Percentiles rank a stretch among this genome's conserved stretches.
phyloP scores from a whole-genome alignment of 495 filamentous ascomycete species.

The Glutinoglossum americanum region DNA sequence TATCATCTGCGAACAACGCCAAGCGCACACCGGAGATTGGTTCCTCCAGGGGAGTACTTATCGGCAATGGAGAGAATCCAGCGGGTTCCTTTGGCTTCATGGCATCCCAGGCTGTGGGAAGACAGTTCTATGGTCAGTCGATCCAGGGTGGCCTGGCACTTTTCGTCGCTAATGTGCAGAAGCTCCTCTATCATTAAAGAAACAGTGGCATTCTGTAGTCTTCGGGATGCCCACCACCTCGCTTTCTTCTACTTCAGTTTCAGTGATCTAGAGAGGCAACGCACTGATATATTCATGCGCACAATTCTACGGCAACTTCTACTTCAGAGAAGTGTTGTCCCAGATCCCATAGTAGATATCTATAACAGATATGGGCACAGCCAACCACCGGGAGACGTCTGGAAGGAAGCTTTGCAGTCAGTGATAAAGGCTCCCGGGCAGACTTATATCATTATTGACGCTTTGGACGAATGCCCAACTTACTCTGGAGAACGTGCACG shows the following conservation, averaged over 20 bases:
- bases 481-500: too few species aligned
- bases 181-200: neutral
- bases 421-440: neutral
- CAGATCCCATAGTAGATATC: neutral
- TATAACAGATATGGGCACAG: neutral
- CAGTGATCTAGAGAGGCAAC: neutral
- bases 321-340: neutral
- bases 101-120: neutral
- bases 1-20: neutral
- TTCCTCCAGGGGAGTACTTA: neutral
- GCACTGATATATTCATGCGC: neutral
- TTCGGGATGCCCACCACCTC: neutral
- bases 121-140: too few species aligned
- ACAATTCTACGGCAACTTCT: neutral
- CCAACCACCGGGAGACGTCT: neutral
- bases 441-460: constrained; percentile 11
- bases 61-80: neutral
- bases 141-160: too few species aligned
- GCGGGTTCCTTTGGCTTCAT: neutral
- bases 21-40: neutral
- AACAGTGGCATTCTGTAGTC: neutral
- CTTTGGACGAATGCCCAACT: constrained; percentile 13
- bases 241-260: neutral
- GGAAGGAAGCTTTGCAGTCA: neutral
- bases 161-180: too few species aligned